These are phyloP conservation scores for Candida parachauliodes DNA, from an alignment of 805 yeast species.

Conservation along the genomic window DNA sequence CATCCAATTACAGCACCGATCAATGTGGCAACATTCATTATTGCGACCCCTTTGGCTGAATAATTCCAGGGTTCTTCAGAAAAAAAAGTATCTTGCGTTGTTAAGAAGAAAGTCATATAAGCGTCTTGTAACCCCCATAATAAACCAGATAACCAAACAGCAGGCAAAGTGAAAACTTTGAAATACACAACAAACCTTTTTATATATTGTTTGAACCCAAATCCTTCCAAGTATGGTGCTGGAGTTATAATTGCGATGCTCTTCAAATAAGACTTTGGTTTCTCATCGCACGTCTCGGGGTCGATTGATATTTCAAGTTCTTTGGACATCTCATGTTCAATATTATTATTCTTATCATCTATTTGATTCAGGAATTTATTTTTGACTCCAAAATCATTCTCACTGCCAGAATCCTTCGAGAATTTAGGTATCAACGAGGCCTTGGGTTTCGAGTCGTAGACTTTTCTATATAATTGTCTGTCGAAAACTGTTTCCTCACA, in stretches of 20 bases:
- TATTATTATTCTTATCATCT: background rate
- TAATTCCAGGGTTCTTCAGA: slow-evolving; percentile 33
- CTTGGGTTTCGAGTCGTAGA: background rate
- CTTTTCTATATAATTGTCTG: slow-evolving; percentile 14
- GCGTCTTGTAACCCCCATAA: slow-evolving; percentile 41
- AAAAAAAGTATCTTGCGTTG: slow-evolving; percentile 35
- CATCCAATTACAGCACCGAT: slow-evolving; percentile 40
- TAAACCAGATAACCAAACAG: slow-evolving; percentile 33
- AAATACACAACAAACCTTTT: slow-evolving; percentile 28
- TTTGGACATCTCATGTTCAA: background rate
- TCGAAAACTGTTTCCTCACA: slow-evolving; percentile 57
- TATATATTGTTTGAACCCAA: slow-evolving; percentile 40
- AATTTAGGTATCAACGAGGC: background rate
- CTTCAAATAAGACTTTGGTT: slow-evolving; percentile 22
- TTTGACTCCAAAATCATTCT: background rate
- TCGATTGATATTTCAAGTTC: background rate
- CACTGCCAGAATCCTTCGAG: background rate
- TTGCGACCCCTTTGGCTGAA: slow-evolving; percentile 30
- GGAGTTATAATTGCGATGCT: slow-evolving; percentile 33
- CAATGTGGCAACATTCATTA: slow-evolving; percentile 38
- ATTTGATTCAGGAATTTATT: background rate
- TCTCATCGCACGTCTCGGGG: background rate
- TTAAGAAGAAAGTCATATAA: slow-evolving; percentile 35
- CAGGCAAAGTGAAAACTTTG: slow-evolving; percentile 34
- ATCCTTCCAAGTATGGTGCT: slow-evolving; percentile 33